Conservation (phyloP, 352 stramenopile species). For the Phytophthora kernoviae region DNA sequence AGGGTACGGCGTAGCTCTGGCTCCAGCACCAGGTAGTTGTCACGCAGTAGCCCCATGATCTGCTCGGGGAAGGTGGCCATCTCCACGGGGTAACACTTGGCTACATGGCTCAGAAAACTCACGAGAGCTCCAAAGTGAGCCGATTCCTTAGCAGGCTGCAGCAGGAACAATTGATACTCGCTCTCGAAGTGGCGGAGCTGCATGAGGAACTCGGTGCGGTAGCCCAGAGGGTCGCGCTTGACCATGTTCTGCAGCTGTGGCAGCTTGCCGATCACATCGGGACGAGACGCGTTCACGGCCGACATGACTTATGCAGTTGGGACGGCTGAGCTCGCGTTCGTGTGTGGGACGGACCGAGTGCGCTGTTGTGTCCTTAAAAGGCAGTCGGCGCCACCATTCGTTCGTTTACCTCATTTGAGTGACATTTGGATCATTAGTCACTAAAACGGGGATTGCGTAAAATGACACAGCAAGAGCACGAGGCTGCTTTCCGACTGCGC, state of each 20-base stretch:
- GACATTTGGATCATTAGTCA: too few relatives aligned
- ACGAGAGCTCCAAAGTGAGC: conserved; percentile 95
- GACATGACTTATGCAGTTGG: conserved; percentile 45
- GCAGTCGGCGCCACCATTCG: too few relatives aligned
- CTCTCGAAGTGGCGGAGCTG: conserved; percentile 96
- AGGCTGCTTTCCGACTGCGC: conserved; percentile 34
- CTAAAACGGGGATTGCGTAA: too few relatives aligned
- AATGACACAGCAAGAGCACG: conserved; percentile 37
- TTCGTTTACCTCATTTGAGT: too few relatives aligned
- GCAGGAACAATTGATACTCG: conserved; percentile 95
- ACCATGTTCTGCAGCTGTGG: conserved; percentile 99
- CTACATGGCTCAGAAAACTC: conserved; percentile 95
- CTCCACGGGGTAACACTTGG: conserved; percentile 89
- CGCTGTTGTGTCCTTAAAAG: too few relatives aligned
- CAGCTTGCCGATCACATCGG: conserved; percentile 91
- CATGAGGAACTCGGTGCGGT: conserved; percentile 98
- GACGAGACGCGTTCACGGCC: conserved; percentile 75
- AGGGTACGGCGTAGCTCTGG: conserved; percentile 94
- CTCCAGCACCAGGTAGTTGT: conserved; percentile 90
- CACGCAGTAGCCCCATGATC: conserved; percentile 92
- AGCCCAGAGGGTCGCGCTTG: conserved; percentile 96
- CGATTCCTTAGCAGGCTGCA: conserved; percentile 92
- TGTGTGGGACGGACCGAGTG: neutral
- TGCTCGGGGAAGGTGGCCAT: conserved; percentile 89
- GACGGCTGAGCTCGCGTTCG: too few relatives aligned